A percentile compares a stretch with the other conserved stretches of the same genome.
These are phyloP conservation scores for Cladosporium velox DNA, from an alignment of 2,329 filamentous ascomycete species.

Conservation along the genomic window DNA sequence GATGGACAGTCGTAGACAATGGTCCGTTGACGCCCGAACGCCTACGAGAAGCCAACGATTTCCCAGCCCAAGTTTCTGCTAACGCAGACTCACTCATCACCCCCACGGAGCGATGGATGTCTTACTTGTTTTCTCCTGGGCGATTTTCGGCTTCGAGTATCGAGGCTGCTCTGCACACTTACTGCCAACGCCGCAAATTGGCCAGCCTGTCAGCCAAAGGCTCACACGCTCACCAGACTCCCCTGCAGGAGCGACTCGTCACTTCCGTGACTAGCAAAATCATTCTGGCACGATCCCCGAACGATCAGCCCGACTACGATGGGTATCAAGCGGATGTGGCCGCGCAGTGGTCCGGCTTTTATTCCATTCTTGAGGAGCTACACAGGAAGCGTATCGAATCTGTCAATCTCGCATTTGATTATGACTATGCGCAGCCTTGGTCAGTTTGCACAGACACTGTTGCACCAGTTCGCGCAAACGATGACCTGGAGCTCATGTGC, in stretches of 20 bases:
- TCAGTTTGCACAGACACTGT: slow-evolving; percentile 80
- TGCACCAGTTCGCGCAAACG: slow-evolving; percentile 74
- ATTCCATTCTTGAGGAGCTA: slow-evolving; percentile 79
- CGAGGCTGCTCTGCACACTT: slow-evolving; percentile 80
- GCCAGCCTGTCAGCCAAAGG: slow-evolving; percentile 38
- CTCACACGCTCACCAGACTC: slow-evolving; percentile 53
- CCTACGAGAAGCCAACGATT: slow-evolving; percentile 41
- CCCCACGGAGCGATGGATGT: slow-evolving; percentile 75
- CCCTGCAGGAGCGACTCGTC: slow-evolving; percentile 75
- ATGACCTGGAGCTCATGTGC: slow-evolving; percentile 66
- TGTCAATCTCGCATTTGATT: slow-evolving; percentile 74
- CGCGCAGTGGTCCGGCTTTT: slow-evolving; percentile 87
- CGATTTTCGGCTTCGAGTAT: slow-evolving; percentile 78
- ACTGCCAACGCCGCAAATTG: slow-evolving; percentile 64
- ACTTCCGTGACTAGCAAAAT: slow-evolving; percentile 70
- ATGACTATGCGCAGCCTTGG: slow-evolving; percentile 73
- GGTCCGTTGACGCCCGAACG: slow-evolving; percentile 45
- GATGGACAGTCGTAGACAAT: slow-evolving; percentile 50
- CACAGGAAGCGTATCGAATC: slow-evolving; percentile 84
- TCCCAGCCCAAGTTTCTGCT: slow-evolving; percentile 40
- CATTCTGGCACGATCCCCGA: slow-evolving; percentile 61
- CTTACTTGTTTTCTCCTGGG: slow-evolving; percentile 79
- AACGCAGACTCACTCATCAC: slow-evolving; percentile 30
- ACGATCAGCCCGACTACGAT: slow-evolving; percentile 71
- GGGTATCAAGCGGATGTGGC: slow-evolving; percentile 73